Base-by-base conservation (phyloP, 805 yeast species). In the Starmera pachycereana region DNA sequence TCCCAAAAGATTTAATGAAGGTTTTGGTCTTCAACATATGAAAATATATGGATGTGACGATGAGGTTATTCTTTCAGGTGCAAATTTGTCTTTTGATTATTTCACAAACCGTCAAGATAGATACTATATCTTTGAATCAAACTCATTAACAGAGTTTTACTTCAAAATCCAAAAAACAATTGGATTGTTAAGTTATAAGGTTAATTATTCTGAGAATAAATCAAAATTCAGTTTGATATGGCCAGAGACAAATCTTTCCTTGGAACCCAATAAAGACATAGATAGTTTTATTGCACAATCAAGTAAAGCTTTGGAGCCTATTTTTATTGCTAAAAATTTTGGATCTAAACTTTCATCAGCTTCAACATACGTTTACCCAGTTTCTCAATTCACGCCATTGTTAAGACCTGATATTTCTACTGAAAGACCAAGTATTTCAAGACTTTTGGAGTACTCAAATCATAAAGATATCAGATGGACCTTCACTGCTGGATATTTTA, bases 401-500 rank as follows among this genome's bases (percentile, higher is more conserved):
- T 66, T 88, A 44, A 62, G 63, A 3, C 74, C 72, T 1, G 81
- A 81, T 41, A 62, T 68, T 34, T 87, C 96, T 1, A 92, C 97
- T 0, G 98, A 92, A 54, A 78, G 81, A 47, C 78, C 78, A 8
- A 76, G 84, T 0, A 63, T 90, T 29, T 59, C 83, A 32, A 63
- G 80, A 28, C 57, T 84, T 4, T 63, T 85, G 33, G 70, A 85
- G 3, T 69, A 68, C 43, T 63, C 76, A 37, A 76, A 76, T 51
- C 65, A 76, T 33, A 69, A 76, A 22, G 52, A 62, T 11, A 69
- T 79, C 25, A 69, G 68, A 39, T 90, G 96, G 94, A 73, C 84
- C 47, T 80, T 92, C 51, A 92, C 98, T 0, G 96, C 97, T 0
- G 98, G 98, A 2, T 92, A 92, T 58, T 92, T 92, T 67, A 92